Evolutionary conservation across 2,329 filamentous ascomycete species (phyloP).

Genomic region (Teratosphaeria destructans): DNA sequence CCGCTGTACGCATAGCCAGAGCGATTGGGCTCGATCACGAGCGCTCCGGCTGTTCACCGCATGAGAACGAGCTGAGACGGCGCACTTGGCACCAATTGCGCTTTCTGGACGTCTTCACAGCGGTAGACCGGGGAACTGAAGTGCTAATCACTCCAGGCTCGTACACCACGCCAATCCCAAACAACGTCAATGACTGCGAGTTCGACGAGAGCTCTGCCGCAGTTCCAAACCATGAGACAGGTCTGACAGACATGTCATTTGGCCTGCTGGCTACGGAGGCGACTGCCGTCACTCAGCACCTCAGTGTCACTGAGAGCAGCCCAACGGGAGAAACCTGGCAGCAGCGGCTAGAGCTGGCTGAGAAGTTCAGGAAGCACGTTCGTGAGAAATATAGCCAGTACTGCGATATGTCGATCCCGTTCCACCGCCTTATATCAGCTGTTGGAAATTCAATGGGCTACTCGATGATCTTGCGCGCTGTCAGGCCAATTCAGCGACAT

Average conservation of each 20-base stretch:
- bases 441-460: constrained; percentile 17
- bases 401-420: constrained; percentile 13
- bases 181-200: constrained; percentile 23
- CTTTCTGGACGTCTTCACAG: constrained; percentile 21
- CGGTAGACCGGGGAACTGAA: constrained; percentile 23
- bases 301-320: constrained; percentile 9
- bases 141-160: constrained; percentile 14
- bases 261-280: constrained; percentile 6
- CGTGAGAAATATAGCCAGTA: constrained; percentile 17
- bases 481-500: constrained; percentile 19
- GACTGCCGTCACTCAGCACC: constrained; percentile 6
- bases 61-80: constrained; percentile 21
- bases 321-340: constrained; percentile 18
- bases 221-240: constrained; percentile 11
- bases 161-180: constrained; percentile 16
- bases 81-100: constrained; percentile 23
- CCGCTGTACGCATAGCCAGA: constrained; percentile 24
- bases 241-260: constrained; percentile 23
- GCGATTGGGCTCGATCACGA: constrained; percentile 23
- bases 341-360: constrained; percentile 18
- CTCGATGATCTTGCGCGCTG: constrained; percentile 19
- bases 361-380: constrained; percentile 12
- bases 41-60: constrained; percentile 12
- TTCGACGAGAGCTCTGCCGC: constrained; percentile 15
- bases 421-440: constrained; percentile 13